Evolutionary conservation across 2,329 filamentous ascomycete species (phyloP), one percentile per base, ranked within the genome.

Genomic region (Volutella citrinella): DNA sequence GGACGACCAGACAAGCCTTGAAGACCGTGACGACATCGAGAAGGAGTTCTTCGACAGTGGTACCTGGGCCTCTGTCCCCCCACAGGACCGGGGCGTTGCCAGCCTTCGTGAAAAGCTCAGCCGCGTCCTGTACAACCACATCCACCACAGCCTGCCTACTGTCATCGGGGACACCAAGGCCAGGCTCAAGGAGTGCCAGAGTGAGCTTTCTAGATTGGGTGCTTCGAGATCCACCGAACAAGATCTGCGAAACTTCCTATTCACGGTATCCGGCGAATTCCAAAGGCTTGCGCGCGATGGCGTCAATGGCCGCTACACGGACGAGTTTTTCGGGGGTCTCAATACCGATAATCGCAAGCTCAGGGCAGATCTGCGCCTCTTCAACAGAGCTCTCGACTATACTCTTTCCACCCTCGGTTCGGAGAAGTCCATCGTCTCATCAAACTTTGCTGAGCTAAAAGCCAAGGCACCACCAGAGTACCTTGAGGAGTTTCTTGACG

Each of bases 181-280:
- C 5, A 52, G 46, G 21, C 47, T 55, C 18, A 15, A 31, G 1
- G 36, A 48, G 7, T 59, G 54, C 30, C 17, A 39, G 4, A 41
- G 49, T 2, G 57, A 43, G 5, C 73, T 74, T 47, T 69, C 66
- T 1, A 57, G 34, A 5, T 38, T 57, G 1, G 55, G 57, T 4
- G 36, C 31, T 6, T 21, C 51, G 3, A 38, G 57, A 15, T 40
- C 43, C 1, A 52, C 32, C 0, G 8, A 30, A 0, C 37, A 39
- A 5, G 57, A 65, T 3, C 56, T 56, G 41, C 41, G 61, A 11
- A 38, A 44, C 0, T 65, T 60, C 30, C 46, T 68, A 5, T 41
- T 69, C 2, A 32, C 43, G 1, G 58, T 68, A 10, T 60, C 65
- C 8, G 51, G 50, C 17, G 41, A 49, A 0, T 69, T 68, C 25